Evolutionary conservation across 2,329 filamentous ascomycete species (phyloP), one percentile per base, ranked within the genome.

Genomic region (Acarospora socialis): DNA sequence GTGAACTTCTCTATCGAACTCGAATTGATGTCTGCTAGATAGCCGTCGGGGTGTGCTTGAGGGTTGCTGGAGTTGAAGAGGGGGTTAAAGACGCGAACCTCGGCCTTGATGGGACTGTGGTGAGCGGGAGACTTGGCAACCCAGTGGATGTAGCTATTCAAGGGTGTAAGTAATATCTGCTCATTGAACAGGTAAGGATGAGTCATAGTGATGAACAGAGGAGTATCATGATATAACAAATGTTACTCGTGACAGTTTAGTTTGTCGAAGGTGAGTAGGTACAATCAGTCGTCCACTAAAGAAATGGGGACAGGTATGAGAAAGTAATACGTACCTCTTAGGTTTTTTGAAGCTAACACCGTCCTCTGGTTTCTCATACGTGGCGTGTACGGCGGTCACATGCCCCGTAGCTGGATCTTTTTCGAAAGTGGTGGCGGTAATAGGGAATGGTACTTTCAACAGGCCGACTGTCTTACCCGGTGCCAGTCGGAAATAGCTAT

Each of bases 21-120:
- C 0, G 82, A 78, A 51, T 90, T 90, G 44, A 95, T 68, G 45
- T 93, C 81, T 33, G 77, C 74, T 32, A 92, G 59, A 59, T 84
- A 94, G 2, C 83, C 83, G 10, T 78, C 82, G 28, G 77, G 74
- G 3, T 77, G 75, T 7, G 75, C 70, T 22, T 77, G 75, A 2
- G 87, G 86, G 47, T 90, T 78, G 28, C 86, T 77, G 3, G 77
- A 82, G 54, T 83, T 84, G 70, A 94, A 94, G 1, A 95, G 68
- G 3, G 73, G 64, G 51, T 83, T 81, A 59, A 90, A 77, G 28
- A 90, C 66, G 37, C 86, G 78, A 24, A 74, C 80, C 54, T 86
- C 79, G 8, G 77, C 76, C 33, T 60, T 65, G 37, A 76, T 59
- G 3, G 70, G 69, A 22, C 67, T 66, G 21, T 61, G 58, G 43